Evolutionary conservation across 352 stramenopile genomes (phyloP).

Genomic region (Phytophthora syringae): DNA sequence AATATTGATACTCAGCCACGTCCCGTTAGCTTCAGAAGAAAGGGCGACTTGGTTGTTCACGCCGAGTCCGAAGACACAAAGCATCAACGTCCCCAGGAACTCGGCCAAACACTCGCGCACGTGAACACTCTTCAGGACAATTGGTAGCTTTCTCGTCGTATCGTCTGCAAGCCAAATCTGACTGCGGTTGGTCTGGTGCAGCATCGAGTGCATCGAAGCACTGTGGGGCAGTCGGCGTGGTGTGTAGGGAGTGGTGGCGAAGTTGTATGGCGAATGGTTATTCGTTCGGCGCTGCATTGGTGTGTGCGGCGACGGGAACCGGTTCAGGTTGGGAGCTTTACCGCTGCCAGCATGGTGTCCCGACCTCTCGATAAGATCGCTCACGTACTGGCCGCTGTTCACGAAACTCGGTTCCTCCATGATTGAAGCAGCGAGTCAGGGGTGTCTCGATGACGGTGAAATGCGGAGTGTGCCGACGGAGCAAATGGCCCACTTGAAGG

Average conservation of each 20-base stretch:
- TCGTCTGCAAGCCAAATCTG: slow-evolving; percentile 31
- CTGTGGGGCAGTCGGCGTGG: slow-evolving; percentile 18
- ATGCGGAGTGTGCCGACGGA: slow-evolving; percentile 2
- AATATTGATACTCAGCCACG: slow-evolving; percentile 70
- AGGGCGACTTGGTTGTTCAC: slow-evolving; percentile 64
- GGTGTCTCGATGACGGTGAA: not conserved
- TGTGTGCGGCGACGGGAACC: slow-evolving; percentile 21
- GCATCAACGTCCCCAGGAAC: slow-evolving; percentile 58
- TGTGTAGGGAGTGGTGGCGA: slow-evolving; percentile 35
- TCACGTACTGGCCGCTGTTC: slow-evolving; percentile 36
- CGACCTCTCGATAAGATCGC: slow-evolving; percentile 36
- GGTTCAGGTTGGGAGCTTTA: slow-evolving; percentile 23
- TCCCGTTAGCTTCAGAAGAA: slow-evolving; percentile 48
- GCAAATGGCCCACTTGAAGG: not conserved
- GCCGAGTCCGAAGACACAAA: slow-evolving; percentile 55
- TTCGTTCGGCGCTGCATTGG: slow-evolving; percentile 24
- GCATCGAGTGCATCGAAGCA: slow-evolving; percentile 23
- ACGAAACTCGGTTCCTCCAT: slow-evolving; percentile 34
- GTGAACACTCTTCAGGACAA: slow-evolving; percentile 40
- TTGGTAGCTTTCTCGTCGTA: slow-evolving; percentile 25
- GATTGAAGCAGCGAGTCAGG: not conserved
- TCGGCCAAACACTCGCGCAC: slow-evolving; percentile 59
- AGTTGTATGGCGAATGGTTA: slow-evolving; percentile 22
- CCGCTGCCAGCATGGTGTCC: slow-evolving; percentile 5
- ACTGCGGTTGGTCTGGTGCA: slow-evolving; percentile 43